Evolutionary conservation across 768 basidiomycete genomes (phyloP), one percentile per base, ranked within the genome.

Genomic region (Lyophyllum semitale): DNA sequence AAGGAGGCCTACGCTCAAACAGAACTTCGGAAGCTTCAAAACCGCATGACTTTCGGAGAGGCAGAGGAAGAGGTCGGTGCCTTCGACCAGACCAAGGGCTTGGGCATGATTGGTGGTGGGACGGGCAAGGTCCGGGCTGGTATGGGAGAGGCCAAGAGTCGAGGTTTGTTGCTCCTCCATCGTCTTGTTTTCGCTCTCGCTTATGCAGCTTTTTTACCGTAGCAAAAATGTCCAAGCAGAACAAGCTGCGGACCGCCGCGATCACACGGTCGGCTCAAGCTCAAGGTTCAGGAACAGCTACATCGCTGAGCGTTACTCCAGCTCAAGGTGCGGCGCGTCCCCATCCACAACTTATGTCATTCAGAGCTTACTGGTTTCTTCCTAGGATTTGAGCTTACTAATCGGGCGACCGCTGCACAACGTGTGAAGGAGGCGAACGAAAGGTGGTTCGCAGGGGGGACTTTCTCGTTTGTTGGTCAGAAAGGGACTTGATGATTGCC

Each of bases 1-100:
- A 99, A 99, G 68, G 97, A 98, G 72, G 95, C 94, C 1, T 95
- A 95, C 66, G 95, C 94, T 4, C 91, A 94, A 72, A 98, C 97
- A 1, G 97, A 99, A 68, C 77, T 99, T 42, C 87, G 95, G 59
- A 98, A 98, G 73, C 78, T 97, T 59, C 96, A 98, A 74, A 99
- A 99, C 70, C 85, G 97, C 44, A 91, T 98, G 90, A 85, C 79
- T 52, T 98, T 99, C 64, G 97, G 96, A 38, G 88, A 96, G 71
- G 89, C 88, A 1, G 97, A 98, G 66, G 89, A 95, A 65, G 97
- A 99, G 70, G 91, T 95, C 41, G 96, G 95, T 17, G 92, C 95
- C 29, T 95, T 93, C 63, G 97, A 97, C 74, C 88, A 98, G 76
- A 95, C 95, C n/a, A 92, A 93, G 77, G 97, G 97, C 5, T 71